Base-by-base conservation (phyloP, 495 filamentous ascomycete genomes). In the Annulohypoxylon bovei region DNA sequence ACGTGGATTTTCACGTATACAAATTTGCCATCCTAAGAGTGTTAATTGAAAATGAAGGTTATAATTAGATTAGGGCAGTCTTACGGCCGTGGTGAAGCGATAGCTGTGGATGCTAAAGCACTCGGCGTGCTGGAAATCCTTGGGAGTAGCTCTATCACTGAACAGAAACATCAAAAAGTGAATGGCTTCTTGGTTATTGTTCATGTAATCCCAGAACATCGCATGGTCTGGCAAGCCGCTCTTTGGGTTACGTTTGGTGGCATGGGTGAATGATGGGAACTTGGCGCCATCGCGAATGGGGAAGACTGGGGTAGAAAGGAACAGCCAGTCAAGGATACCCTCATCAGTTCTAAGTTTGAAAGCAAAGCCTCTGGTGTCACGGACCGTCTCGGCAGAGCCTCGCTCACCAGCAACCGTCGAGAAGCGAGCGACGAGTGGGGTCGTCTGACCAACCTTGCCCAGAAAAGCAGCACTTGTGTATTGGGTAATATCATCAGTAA, bases 91-190 rank as follows among this genome's bases (percentile, higher is more conserved):
- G 60, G 84, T 85, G 76, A 88, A 86, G 50, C 87, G 86, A 73
- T 88, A 89, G 4, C 87, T 86, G 74, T 89, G 85, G 23, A 84
- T 82, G 18, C 81, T 82, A 68, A 87, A 89, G 49, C 78, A 83
- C 71, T 88, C 86, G 79, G 86, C 57, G 44, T 71, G 40, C 52
- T 67, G 87, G 68, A 82, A 89, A 7, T 85, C 88, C 4, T 87
- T 82, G 6, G 90, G 90, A 50, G 91, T 91, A 14, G 81, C 83
- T 11, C 89, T 82, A 69, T 92, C 90, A 49, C 82, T 87, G 83
- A 88, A 86, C 49, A 87, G 79, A 87, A 89, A 90, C 75, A 88
- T 83, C 61, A 88, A 86, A 87, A 90, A 90, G 65, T 92, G 89
- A 0, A 89, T 89, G 3, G 87, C 79, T 76, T 92, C 90, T 0